Evolutionary conservation across 2,329 filamentous ascomycete species (phyloP), one percentile per base, ranked within the genome.

Genomic region (Clarireedia monteithiana): DNA sequence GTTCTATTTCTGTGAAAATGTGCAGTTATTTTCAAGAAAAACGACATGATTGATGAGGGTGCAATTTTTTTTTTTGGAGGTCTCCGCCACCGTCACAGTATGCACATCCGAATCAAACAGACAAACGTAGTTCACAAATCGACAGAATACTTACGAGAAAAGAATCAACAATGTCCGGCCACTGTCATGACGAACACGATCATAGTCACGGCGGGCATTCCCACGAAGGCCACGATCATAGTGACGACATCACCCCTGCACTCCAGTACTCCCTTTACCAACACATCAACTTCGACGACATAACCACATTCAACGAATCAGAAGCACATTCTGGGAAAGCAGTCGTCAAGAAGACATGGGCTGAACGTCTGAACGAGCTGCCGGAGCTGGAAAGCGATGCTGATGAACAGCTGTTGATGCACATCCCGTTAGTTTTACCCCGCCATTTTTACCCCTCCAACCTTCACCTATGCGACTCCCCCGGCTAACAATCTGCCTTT

Each of bases 391-490:
- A 80, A 66, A 96, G 90, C 68, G 89, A 95, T 69, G 84, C 86
- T 0, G 94, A 97, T 69, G 91, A 96, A 75, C 91, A 99, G 75
- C 73, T 99, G n/a, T 75, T 99, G 55, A 89, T 99, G 79, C 85
- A 86, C 60, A 81, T 97, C 39, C 94, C 94, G 88, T 95, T 74
- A 63, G 88, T 77, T 34, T 26, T 54, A 53, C 55, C 54, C 54
- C 54, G 42, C 54, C 42, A 50, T 54, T 55, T 47, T 44, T 56
- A 56, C 54, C 54, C 54, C 54, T 56, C 53, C 26, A 47, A 23
- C 24, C 24, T 4, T 44, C 12, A 5, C 5, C 7, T 17, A n/a
- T 14, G 9, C 45, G 27, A 40, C 17, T 36, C 50, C 7, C 9
- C 26, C 6, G 48, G 20, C 27, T 40, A 48, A 27, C 20, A 46